Conservation (phyloP, 805 yeast species). For the Ogataea henricii region DNA sequence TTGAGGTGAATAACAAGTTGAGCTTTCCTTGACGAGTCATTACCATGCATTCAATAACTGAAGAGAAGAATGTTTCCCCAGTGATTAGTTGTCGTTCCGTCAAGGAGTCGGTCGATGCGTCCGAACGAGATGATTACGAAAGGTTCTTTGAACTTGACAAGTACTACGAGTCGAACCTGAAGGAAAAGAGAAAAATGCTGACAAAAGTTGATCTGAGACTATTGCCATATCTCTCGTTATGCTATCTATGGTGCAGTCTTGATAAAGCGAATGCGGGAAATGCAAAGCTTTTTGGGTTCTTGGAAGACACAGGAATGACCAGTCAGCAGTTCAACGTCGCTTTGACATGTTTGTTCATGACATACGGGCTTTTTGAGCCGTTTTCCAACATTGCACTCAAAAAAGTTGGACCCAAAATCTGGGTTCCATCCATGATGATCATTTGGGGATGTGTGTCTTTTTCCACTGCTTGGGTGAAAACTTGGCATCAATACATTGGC, state of each 20-base stretch:
- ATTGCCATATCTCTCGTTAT: conserved; percentile 31
- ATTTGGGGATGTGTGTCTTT: conserved; percentile 43
- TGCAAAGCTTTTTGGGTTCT: conserved; percentile 35
- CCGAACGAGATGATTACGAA: conserved; percentile 13
- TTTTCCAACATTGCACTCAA: conserved; percentile 39
- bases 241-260: conserved; percentile 32
- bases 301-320: conserved; percentile 31
- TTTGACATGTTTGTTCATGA: conserved; percentile 42
- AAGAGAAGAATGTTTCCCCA: conserved; percentile 10
- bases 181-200: conserved; percentile 26
- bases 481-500: conserved; percentile 27
- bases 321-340: conserved; percentile 44
- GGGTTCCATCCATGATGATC: conserved; percentile 38
- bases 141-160: conserved; percentile 16
- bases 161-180: conserved; percentile 20
- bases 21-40: neutral
- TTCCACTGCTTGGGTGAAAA: conserved; percentile 35
- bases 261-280: conserved; percentile 40
- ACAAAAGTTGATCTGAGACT: conserved; percentile 29
- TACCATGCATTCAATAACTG: neutral
- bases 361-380: conserved; percentile 45
- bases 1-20: too few relatives aligned
- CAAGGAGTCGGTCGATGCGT: conserved; percentile 7
- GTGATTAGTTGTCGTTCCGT: conserved; percentile 9
- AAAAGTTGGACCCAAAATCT: conserved; percentile 41